These are phyloP conservation scores for Sugiyamaella marilandica DNA, from an alignment of 805 yeast species.

Conservation along the genomic window DNA sequence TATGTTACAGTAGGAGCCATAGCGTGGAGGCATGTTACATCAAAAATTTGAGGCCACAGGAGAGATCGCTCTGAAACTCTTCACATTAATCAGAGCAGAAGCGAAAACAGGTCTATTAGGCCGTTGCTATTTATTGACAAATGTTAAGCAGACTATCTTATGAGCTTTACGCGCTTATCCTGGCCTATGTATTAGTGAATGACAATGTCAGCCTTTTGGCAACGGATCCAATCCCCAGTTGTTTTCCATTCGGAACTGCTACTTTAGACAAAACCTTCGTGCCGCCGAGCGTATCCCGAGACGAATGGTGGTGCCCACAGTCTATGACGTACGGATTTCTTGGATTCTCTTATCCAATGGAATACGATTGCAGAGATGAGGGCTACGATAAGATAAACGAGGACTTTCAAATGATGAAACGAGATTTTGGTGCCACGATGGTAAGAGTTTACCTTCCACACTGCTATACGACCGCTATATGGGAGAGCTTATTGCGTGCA, in stretches of 20 bases:
- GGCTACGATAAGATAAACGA: background rate
- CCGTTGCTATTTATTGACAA: no score
- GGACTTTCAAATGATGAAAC: conserved; percentile 3
- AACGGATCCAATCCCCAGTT: background rate
- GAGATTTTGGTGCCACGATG: conserved; percentile 9
- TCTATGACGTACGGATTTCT: conserved; percentile 6
- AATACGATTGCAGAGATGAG: background rate
- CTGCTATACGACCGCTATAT: conserved; percentile 3
- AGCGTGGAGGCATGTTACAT: no score
- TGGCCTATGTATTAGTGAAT: background rate
- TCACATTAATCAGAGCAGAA: no score
- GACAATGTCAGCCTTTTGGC: background rate
- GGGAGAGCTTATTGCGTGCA: conserved; percentile 2
- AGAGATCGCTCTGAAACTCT: no score
- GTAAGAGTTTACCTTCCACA: conserved; percentile 7
- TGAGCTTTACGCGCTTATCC: no score
- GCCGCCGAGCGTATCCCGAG: conserved; percentile 3
- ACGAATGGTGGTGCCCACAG: conserved; percentile 9
- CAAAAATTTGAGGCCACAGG: no score
- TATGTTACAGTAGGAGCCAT: no score
- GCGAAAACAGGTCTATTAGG: no score
- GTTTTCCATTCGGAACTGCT: conserved; percentile 8
- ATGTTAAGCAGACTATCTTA: no score
- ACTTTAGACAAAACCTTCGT: background rate
- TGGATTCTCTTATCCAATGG: conserved; percentile 10